Evolutionary conservation across 768 basidiomycete species (phyloP), one percentile per base, ranked within the genome.

Genomic region (Naematelia aurantialba): DNA sequence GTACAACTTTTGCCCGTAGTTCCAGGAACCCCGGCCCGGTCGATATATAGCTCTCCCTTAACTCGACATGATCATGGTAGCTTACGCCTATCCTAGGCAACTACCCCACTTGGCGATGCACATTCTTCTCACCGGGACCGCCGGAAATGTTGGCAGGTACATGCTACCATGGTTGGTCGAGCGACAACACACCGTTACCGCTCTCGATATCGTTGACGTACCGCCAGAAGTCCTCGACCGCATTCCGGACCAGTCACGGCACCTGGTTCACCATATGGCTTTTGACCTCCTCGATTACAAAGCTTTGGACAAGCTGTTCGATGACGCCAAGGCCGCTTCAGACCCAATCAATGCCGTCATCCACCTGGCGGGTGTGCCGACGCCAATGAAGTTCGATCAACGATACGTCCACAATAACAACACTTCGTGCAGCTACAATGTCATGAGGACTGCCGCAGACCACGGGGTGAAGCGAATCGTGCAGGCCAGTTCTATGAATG

Each of bases 401-500:
- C 51, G 70, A 3, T 51, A 53, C 10, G 58, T 66, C 3, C 72
- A 75, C 54, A 73, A 75, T 42, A 59, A 55, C 29, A 75, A 75
- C 52, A 68, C 67, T 8, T 56, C 55, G 12, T 51, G 55, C 8
- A 62, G 57, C 26, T 75, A 73, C 59, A 75, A 75, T 52, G 63
- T 75, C 3, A 24, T 75, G 26, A 56, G 65, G n/a, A 72, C 74
- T 4, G 66, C 67, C 2, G 63, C 59, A 51, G 50, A 58, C 31
- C 29, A 48, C 8, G 74, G 72, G 3, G 60, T 72, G 11, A 68
- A 60, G 56, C 26, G 67, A 31, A 68, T 75, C 25, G 65, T 66
- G 4, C 74, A 75, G 55, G 74, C 74, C 39, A 73, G 69, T 45
- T 67, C 64, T 24, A 65, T 75, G 13, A 75, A 75, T 62, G 69